Percentiles rank a stretch among this genome's conserved stretches.
Evolutionary conservation across 768 basidiomycete genomes (phyloP).

Genomic region (Cyclocybe cylindracea): DNA sequence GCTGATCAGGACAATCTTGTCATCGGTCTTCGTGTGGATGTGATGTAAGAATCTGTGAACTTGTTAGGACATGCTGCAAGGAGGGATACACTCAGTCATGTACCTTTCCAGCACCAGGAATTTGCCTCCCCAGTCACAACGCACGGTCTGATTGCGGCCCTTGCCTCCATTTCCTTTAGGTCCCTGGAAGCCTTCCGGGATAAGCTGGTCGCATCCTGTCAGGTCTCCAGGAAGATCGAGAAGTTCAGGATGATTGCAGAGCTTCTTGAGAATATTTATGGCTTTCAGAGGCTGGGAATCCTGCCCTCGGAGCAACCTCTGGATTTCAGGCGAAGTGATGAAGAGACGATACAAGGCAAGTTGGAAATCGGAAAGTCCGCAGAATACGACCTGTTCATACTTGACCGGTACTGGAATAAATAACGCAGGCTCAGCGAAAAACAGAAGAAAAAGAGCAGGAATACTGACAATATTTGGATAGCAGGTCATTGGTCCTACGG

Average conservation of each 20-base stretch:
- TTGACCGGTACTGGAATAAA: slow-evolving; percentile 85
- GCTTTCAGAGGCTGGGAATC: slow-evolving; percentile 96
- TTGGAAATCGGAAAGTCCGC: slow-evolving; percentile 82
- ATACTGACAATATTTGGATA: slow-evolving; percentile 89
- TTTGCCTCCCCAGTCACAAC: slow-evolving; percentile 88
- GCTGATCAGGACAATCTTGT: slow-evolving; percentile 96
- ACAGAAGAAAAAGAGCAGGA: neutral
- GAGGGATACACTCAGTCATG: slow-evolving; percentile 8
- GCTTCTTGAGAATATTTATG: slow-evolving; percentile 91
- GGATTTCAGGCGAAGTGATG: slow-evolving; percentile 91
- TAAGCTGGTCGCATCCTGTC: slow-evolving; percentile 74
- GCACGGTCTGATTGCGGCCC: slow-evolving; percentile 52
- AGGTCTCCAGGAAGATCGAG: slow-evolving; percentile 85
- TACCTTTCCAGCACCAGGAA: slow-evolving; percentile 92
- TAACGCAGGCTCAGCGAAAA: slow-evolving; percentile 8
- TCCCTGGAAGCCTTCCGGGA: slow-evolving; percentile 81
- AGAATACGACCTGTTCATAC: slow-evolving; percentile 98
- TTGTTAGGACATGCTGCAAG: neutral
- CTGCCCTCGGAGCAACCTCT: slow-evolving; percentile 81
- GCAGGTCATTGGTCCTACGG: slow-evolving; percentile 87
- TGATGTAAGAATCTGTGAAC: slow-evolving; percentile 75
- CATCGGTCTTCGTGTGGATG: slow-evolving; percentile 76
- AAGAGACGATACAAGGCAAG: slow-evolving; percentile 85
- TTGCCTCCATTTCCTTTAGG: slow-evolving; percentile 46
- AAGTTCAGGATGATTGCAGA: slow-evolving; percentile 94